A percentile compares a stretch with the other conserved stretches of the same genome.
These are phyloP conservation scores for Eutypella sp. DNA, from an alignment of 2,329 filamentous ascomycete genomes.

Conservation along the genomic window DNA sequence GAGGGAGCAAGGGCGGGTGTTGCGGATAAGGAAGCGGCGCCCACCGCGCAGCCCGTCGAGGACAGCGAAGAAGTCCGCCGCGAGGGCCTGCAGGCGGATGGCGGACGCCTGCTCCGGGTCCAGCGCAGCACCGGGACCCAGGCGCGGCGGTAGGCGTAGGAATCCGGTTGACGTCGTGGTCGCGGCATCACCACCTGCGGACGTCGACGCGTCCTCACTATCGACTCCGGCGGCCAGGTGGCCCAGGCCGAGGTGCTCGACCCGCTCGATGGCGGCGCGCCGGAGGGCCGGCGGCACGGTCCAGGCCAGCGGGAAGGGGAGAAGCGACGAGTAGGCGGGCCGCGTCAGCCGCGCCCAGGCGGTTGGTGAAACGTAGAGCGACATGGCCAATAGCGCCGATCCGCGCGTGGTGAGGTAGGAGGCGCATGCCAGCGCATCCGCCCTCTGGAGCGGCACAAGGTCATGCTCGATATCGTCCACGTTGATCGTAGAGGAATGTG, in stretches of 20 bases:
- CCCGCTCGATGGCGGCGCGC: constrained; percentile 63
- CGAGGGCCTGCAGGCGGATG: constrained; percentile 72
- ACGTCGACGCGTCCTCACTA: constrained; percentile 26
- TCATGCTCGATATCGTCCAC: constrained; percentile 37
- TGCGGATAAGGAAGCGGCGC: constrained; percentile 50
- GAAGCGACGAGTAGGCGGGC: constrained; percentile 72
- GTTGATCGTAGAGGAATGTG: too few relatives aligned
- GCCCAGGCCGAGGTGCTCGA: constrained; percentile 64
- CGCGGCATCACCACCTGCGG: constrained; percentile 27
- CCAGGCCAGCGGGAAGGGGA: constrained; percentile 87
- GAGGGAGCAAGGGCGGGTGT: constrained; percentile 49
- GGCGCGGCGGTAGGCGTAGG: constrained; percentile 26
- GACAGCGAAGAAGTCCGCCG: constrained; percentile 66
- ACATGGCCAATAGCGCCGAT: constrained; percentile 76
- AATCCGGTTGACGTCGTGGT: constrained; percentile 28
- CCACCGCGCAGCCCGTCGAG: constrained; percentile 57
- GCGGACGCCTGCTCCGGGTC: constrained; percentile 64
- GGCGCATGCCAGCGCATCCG: constrained; percentile 49
- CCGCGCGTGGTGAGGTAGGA: constrained; percentile 71
- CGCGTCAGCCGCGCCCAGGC: constrained; percentile 79
- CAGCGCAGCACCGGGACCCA: constrained; percentile 39
- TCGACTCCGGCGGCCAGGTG: constrained; percentile 58
- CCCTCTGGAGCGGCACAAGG: constrained; percentile 35
- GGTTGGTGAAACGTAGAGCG: constrained; percentile 81
- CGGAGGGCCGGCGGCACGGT: constrained; percentile 72